Percentiles rank a stretch among this genome's conserved stretches.
Evolutionary conservation across 805 yeast species (phyloP).

Genomic region (Lipomyces anomalus): DNA sequence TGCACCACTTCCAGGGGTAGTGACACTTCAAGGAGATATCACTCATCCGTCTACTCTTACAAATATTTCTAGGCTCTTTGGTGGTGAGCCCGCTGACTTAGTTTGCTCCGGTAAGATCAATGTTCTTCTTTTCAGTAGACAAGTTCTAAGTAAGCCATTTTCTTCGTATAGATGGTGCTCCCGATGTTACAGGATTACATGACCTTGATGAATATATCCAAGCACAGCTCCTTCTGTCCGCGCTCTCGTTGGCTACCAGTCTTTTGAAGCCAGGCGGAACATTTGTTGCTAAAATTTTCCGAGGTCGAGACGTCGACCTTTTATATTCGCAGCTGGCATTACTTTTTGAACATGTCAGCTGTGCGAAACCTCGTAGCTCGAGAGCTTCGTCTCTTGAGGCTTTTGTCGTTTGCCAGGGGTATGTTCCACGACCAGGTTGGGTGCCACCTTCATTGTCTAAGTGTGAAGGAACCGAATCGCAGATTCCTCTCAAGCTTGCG

Average conservation of each 20-base stretch:
- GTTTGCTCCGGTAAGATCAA: slow-evolving; percentile 57
- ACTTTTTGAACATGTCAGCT: slow-evolving; percentile 77
- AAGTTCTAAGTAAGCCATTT: too few species aligned
- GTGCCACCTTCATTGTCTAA: slow-evolving; percentile 42
- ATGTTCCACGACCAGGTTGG: slow-evolving; percentile 81
- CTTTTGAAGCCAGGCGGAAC: slow-evolving; percentile 82
- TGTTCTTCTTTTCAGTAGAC: neutral
- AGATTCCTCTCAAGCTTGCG: neutral
- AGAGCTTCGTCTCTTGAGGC: slow-evolving; percentile 93
- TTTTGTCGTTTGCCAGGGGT: slow-evolving; percentile 86
- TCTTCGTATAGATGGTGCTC: slow-evolving; percentile 83
- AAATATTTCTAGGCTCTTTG: slow-evolving; percentile 71
- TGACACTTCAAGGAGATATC: slow-evolving; percentile 89
- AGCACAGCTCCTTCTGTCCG: slow-evolving; percentile 87
- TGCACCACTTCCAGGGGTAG: slow-evolving; percentile 92
- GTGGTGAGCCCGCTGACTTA: slow-evolving; percentile 89
- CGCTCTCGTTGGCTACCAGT: slow-evolving; percentile 86
- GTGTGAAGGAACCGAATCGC: neutral
- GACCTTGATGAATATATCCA: slow-evolving; percentile 96
- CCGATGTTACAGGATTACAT: slow-evolving; percentile 96
- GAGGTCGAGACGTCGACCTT: slow-evolving; percentile 93
- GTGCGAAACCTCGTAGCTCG: slow-evolving; percentile 95
- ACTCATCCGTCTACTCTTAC: slow-evolving; percentile 88
- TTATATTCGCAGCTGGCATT: slow-evolving; percentile 87
- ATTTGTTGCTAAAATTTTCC: slow-evolving; percentile 91